A percentile compares a stretch with the other conserved stretches of the same genome.
These are phyloP conservation scores for Solanum dulcamara DNA, from an alignment of 257 asterid species.

Conservation along the genomic window DNA sequence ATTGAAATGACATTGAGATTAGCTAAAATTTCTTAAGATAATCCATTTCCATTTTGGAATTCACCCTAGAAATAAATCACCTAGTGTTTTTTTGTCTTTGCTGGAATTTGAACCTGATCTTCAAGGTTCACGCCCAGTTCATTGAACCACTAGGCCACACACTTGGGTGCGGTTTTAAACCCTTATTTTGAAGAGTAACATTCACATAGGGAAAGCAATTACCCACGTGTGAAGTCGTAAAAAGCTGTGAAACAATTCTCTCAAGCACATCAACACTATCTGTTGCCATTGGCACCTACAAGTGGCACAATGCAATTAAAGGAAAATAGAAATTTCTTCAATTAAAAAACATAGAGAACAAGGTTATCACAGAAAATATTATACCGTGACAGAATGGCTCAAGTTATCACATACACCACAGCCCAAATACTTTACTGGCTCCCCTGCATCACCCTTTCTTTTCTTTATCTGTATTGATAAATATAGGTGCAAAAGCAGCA, in stretches of 20 bases:
- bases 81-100: not conserved
- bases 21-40: not conserved
- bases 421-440: slow-evolving; percentile 92
- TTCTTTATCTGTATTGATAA: slow-evolving; percentile 58
- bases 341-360: not conserved
- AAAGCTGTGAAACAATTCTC: slow-evolving; percentile 71
- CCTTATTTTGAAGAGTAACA: not conserved
- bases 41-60: not conserved
- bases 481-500: not conserved
- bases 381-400: slow-evolving; percentile 85
- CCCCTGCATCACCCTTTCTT: slow-evolving; percentile 72
- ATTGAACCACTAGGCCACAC: not conserved
- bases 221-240: slow-evolving; percentile 78
- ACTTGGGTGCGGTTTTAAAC: not conserved
- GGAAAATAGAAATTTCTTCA: not conserved
- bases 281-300: slow-evolving; percentile 74
- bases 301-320: slow-evolving; percentile 5
- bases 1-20: not conserved
- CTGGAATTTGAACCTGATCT: not conserved
- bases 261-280: slow-evolving; percentile 72
- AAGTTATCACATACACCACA: slow-evolving; percentile 85
- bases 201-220: not conserved
- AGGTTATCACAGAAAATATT: slow-evolving; percentile 1
- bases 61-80: not conserved
- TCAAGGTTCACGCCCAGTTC: not conserved